A percentile compares a stretch with the other conserved stretches of the same genome.
Evolutionary conservation across 768 basidiomycete species (phyloP).

Genomic region (Podaxis sp.): DNA sequence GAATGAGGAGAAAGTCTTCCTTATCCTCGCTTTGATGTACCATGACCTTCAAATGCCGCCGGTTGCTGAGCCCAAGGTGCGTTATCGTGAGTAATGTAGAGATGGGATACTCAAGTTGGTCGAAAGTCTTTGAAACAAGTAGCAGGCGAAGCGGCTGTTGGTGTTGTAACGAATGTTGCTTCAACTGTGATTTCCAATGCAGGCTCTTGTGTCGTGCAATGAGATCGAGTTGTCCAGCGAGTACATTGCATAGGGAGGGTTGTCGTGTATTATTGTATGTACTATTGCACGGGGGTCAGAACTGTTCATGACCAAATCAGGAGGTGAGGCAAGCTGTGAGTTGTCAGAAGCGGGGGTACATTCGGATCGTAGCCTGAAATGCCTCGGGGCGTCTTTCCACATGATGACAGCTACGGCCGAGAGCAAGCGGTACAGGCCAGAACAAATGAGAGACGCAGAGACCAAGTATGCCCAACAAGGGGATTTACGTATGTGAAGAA

Average conservation of each 20-base stretch:
- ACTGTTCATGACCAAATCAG: background rate
- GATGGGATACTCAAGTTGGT: background rate
- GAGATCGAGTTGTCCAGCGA: background rate
- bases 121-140: constrained; percentile 2
- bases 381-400: constrained; percentile 45
- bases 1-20: constrained; percentile 17
- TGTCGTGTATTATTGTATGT: background rate
- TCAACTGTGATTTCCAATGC: constrained; percentile 4
- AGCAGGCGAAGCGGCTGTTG: constrained; percentile 1
- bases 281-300: background rate
- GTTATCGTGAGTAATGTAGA: background rate
- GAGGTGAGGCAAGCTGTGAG: background rate
- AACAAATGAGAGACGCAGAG: too few relatives aligned
- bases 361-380: background rate
- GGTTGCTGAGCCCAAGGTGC: constrained; percentile 9
- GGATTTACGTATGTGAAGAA: too few relatives aligned
- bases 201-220: background rate
- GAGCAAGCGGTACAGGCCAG: background rate
- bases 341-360: background rate
- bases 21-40: constrained; percentile 13
- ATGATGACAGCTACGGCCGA: constrained; percentile 27
- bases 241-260: too few relatives aligned
- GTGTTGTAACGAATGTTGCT: constrained; percentile 1
- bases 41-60: constrained; percentile 13
- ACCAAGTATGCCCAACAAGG: too few relatives aligned